phyloP scores from a whole-genome alignment of 805 yeast species.

The Kuraishia ogatae region DNA sequence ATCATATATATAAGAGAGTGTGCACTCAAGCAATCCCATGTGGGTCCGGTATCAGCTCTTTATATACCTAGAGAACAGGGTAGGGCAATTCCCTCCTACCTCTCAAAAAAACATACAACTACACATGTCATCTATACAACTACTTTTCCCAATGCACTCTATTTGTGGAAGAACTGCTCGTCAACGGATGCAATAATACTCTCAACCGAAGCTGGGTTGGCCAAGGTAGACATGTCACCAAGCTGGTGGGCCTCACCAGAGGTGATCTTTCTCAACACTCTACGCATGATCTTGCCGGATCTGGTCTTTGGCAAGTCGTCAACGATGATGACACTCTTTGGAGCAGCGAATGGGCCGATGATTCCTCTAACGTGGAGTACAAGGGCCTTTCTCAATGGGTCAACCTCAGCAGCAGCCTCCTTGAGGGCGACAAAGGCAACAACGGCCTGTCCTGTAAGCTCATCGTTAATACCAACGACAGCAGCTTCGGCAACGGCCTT shows the following conservation, averaged over 20 bases:
- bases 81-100: no score
- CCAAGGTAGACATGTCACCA: slow-evolving; percentile 86
- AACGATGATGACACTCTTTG: slow-evolving; percentile 73
- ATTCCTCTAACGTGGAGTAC: slow-evolving; percentile 84
- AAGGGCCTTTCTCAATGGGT: slow-evolving; percentile 62
- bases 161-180: slow-evolving; percentile 27
- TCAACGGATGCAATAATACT: slow-evolving; percentile 66
- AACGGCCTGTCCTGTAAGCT: slow-evolving; percentile 95
- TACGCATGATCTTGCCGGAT: slow-evolving; percentile 98
- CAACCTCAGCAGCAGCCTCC: slow-evolving; percentile 37
- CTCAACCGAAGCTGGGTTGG: slow-evolving; percentile 79
- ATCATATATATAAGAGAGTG: not conserved
- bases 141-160: not conserved
- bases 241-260: slow-evolving; percentile 88
- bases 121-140: not conserved
- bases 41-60: not conserved
- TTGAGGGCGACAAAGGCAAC: slow-evolving; percentile 89
- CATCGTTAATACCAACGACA: slow-evolving; percentile 93
- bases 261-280: slow-evolving; percentile 88
- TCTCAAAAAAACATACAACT: no score
- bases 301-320: slow-evolving; percentile 96
- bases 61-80: not conserved
- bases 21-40: not conserved
- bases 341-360: slow-evolving; percentile 95
- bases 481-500: slow-evolving; percentile 84